Base-by-base conservation (phyloP, 2,329 filamentous ascomycete species). In the Blastomyces gilchristii region DNA sequence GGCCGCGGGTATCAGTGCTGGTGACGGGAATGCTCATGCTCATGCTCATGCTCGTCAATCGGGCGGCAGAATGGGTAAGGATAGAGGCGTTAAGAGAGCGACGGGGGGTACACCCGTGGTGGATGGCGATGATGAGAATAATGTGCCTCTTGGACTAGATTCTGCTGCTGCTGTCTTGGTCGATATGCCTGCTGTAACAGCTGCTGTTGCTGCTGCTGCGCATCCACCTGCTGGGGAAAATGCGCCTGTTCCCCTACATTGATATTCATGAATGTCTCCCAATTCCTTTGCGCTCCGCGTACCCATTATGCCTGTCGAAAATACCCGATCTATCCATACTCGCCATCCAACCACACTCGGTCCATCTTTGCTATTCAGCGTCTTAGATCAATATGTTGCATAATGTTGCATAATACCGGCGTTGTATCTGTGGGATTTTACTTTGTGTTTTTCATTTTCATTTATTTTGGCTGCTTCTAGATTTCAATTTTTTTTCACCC, bases 1-100 rank as follows among this genome's bases (percentile, higher is more conserved):
- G 45, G 63, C 65, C 3, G 65, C 65, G 9, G 63, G 65, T 18
- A 56, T 18, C 12, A 25, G 25, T 37, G 43, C 22, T n/a, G 31
- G 25, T 59, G 41, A 28, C 22, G 18, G 45, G 7, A 53, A 49
- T 37, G 37, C 12, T 22, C 6, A 16, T 31, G 14, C 11, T 31
- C 8, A 12, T 37, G 37, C 12, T 22, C 6, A 16, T 31, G 14
- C 11, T 31, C 8, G 7, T 31, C 18, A 28, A 28, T 49, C 49
- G 5, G 49, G 49, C 5, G 28, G 22, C 34, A 57, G 50, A 28
- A 49, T 41, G 57, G 43, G 57, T 7, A 59, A 22, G 57, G 43
- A 59, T 34, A 47, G 43, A 18, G 57, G 39, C 14, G 57, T 49
- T 49, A 49, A 47, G 57, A 49, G 7, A 4, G 34, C 8, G 8